Percentiles rank a stretch among this genome's conserved stretches.
These are phyloP conservation scores for Naganishia vaughanmartiniae DNA, from an alignment of 768 basidiomycete species.

Conservation along the genomic window DNA sequence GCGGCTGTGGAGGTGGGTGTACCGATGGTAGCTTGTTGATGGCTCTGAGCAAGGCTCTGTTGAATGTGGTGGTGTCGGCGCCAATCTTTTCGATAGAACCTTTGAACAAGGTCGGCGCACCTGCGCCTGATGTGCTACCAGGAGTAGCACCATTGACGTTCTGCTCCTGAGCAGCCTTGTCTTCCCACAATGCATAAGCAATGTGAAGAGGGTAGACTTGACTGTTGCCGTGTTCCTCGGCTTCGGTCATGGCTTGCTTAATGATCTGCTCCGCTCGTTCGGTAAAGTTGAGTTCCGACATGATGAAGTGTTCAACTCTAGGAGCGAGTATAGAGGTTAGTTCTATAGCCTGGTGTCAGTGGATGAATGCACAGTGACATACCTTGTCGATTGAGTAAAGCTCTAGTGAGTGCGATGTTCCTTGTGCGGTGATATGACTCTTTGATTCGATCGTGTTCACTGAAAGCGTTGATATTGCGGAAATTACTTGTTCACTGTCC, in stretches of 20 bases:
- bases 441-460: not conserved
- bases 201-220: constrained; percentile 80
- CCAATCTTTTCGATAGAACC: constrained; percentile 79
- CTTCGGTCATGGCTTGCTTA: constrained; percentile 70
- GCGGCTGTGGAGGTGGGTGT: constrained; percentile 74
- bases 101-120: constrained; percentile 64
- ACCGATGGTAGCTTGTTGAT: constrained; percentile 81
- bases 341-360: no score
- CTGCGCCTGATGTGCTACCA: constrained; percentile 51
- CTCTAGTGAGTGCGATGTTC: not conserved
- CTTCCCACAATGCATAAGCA: constrained; percentile 74
- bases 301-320: constrained; percentile 8
- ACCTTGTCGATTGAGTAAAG: not conserved
- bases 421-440: not conserved
- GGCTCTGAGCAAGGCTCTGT: constrained; percentile 69
- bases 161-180: constrained; percentile 49
- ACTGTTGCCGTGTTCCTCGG: constrained; percentile 64
- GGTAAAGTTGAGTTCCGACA: constrained; percentile 68
- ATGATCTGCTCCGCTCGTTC: constrained; percentile 75
- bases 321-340: not conserved
- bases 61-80: constrained; percentile 73
- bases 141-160: not conserved
- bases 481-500: no score
- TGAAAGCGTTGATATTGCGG: not conserved
- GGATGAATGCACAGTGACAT: not conserved